Evolutionary conservation across 108 stramenopile genomes (phyloP), one percentile per base, ranked within the genome.

Genomic region (Stephanodiscus minutulus): DNA sequence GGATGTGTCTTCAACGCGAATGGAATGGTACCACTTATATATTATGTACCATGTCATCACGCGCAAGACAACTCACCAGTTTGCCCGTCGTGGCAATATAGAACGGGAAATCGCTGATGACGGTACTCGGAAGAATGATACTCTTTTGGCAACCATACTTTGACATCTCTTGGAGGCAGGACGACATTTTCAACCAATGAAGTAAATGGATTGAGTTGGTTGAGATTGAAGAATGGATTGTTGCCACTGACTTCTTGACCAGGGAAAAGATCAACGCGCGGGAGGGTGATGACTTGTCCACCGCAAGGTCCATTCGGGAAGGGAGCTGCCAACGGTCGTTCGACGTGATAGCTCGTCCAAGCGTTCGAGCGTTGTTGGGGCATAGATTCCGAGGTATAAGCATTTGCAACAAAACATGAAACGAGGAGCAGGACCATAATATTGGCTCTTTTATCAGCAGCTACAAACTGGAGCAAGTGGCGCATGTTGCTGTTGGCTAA

Each of bases 71-170:
- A 31, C 71, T 72, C 36, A 72, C 71, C 71, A 76, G 88, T 91
- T 71, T 91, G 87, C 10, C 90, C 90, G 68, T 91, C 90, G 35
- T 91, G 90, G 29, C 73, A 73, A 60, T 86, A 88, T 37, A 91
- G 56, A 27, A 88, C 72, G 10, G 86, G 87, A 46, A 83, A 83
- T 25, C 33, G 41, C 15, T 57, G 39, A 11, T 37, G 22, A 11
- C 27, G 22, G 31, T 54, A 55, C 28, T 82, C 60, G 17, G 28
- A 31, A 6, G 29, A 33, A 36, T 83, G 37, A 58, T 91, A 91
- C 31, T 79, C 81, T 15, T 84, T 82, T 54, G 90, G 90, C 20
- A 88, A 61, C 90, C 90, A 91, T 17, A 91, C 84, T 31, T 72
- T 54, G 33, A 90, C 64, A 46, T 82, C 60, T 74, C 89, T 69